Conservation (phyloP, 371 early-diverging fungal genomes). For the Haplosporangium sp. region DNA sequence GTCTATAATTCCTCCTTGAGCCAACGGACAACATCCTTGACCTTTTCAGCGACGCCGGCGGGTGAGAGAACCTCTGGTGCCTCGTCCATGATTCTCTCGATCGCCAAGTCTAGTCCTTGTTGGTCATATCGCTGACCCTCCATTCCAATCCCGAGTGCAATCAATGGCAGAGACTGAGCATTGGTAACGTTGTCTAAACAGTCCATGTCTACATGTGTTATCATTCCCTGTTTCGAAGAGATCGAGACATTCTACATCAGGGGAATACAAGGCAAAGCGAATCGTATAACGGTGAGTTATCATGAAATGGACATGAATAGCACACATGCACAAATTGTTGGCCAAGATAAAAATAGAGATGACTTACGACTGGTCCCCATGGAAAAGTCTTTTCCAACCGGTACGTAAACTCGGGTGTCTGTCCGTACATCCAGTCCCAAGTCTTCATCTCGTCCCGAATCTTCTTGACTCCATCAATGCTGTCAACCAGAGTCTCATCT, state of each 20-base stretch:
- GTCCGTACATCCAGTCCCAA: conserved; percentile 94
- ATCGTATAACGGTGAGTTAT: no score
- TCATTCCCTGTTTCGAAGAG: conserved; percentile 36
- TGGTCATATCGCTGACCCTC: conserved; percentile 38
- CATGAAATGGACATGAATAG: no score
- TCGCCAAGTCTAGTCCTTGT: conserved; percentile 35
- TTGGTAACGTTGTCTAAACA: conserved; percentile 5
- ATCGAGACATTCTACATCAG: conserved; percentile 20
- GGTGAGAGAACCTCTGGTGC: conserved; percentile 45
- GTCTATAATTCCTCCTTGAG: conserved; percentile 41
- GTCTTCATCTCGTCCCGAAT: conserved; percentile 65
- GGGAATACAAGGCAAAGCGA: neutral
- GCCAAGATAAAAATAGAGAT: conserved; percentile 17
- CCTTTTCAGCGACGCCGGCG: conserved; percentile 8
- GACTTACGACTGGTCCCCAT: conserved; percentile 74
- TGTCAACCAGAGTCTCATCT: conserved; percentile 50
- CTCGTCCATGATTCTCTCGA: conserved; percentile 34
- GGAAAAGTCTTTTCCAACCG: conserved; percentile 60
- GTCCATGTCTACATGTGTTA: conserved; percentile 24
- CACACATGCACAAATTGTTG: conserved; percentile 67
- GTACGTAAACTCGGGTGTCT: conserved; percentile 92
- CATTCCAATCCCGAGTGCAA: conserved; percentile 43
- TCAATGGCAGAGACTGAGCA: conserved; percentile 26
- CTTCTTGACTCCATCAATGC: conserved; percentile 53
- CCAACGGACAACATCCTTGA: conserved; percentile 44